Evolutionary conservation across 2,329 filamentous ascomycete genomes (phyloP).

Genomic region (Cladophialophora carrionii): DNA sequence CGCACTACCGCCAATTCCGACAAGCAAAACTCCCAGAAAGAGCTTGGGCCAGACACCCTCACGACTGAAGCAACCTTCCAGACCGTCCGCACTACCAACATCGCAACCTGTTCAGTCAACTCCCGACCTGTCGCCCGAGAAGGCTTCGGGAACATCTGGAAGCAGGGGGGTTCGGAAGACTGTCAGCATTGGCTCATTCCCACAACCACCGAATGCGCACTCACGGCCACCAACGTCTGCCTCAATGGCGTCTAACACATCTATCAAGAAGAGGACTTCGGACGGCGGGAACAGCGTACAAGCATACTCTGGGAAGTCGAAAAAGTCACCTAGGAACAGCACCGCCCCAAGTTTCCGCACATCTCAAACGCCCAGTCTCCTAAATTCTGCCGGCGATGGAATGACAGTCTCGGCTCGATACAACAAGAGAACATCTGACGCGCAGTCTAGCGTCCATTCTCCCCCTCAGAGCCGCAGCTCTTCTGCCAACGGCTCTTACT

Average conservation of each 20-base stretch:
- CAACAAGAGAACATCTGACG: slow-evolving; percentile 70
- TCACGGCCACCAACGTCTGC: slow-evolving; percentile 64
- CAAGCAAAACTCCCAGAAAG: slow-evolving; percentile 69
- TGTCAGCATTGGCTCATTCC: slow-evolving; percentile 92
- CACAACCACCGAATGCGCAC: slow-evolving; percentile 76
- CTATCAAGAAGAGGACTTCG: slow-evolving; percentile 42
- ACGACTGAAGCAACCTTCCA: slow-evolving; percentile 50
- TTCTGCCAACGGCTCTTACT: slow-evolving; percentile 89
- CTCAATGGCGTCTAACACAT: slow-evolving; percentile 47
- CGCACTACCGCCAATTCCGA: slow-evolving; percentile 73
- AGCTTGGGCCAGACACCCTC: slow-evolving; percentile 53
- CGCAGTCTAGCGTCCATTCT: slow-evolving; percentile 75
- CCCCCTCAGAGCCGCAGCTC: slow-evolving; percentile 88
- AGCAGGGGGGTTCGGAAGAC: slow-evolving; percentile 79
- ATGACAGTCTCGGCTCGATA: slow-evolving; percentile 68
- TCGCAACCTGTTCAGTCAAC: slow-evolving; percentile 56
- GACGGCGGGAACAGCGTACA: slow-evolving; percentile 51
- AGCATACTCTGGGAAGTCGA: slow-evolving; percentile 49
- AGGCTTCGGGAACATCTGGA: slow-evolving; percentile 47
- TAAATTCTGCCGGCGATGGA: slow-evolving; percentile 77
- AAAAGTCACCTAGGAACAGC: slow-evolving; percentile 61
- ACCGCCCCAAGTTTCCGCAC: slow-evolving; percentile 56
- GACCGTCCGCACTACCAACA: slow-evolving; percentile 53
- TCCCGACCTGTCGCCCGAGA: slow-evolving; percentile 56
- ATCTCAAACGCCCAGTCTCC: slow-evolving; percentile 68